Evolutionary conservation across 768 basidiomycete species (phyloP).

Genomic region (Amanita rubescens): DNA sequence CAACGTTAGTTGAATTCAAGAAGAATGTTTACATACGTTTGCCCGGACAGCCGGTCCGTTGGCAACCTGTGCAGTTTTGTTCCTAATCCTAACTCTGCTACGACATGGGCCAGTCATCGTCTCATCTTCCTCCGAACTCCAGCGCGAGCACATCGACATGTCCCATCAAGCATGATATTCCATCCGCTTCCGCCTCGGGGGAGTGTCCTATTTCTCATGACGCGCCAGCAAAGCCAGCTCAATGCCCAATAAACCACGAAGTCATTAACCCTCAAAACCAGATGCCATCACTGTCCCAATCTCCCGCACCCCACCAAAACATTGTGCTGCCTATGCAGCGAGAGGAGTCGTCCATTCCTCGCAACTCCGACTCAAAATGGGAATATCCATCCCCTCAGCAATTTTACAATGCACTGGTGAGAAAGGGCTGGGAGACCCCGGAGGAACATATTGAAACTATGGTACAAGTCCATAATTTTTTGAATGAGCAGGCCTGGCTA

Average conservation of each 20-base stretch:
- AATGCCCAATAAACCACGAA: slow-evolving; percentile 60
- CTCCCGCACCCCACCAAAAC: slow-evolving; percentile 49
- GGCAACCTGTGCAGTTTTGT: neutral
- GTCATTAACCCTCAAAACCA: slow-evolving; percentile 71
- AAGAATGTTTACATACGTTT: too few relatives aligned
- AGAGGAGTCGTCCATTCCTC: slow-evolving; percentile 80
- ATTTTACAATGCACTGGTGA: slow-evolving; percentile 93
- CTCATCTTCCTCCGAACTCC: slow-evolving; percentile 22
- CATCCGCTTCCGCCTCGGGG: slow-evolving; percentile 16
- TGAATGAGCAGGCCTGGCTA: slow-evolving; percentile 95
- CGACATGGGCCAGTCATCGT: slow-evolving; percentile 2
- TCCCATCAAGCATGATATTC: slow-evolving; percentile 28
- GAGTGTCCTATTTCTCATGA: slow-evolving; percentile 40
- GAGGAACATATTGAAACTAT: slow-evolving; percentile 94
- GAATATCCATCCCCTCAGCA: slow-evolving; percentile 98
- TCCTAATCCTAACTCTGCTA: neutral
- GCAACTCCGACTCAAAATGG: slow-evolving; percentile 57
- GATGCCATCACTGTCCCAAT: slow-evolving; percentile 80
- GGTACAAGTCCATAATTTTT: slow-evolving; percentile 97
- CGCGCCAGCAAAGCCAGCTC: slow-evolving; percentile 28
- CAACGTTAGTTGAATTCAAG: too few relatives aligned
- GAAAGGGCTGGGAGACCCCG: slow-evolving; percentile 97
- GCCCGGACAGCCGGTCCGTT: neutral
- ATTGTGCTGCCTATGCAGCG: slow-evolving; percentile 64
- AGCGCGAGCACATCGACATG: slow-evolving; percentile 23